A percentile compares a stretch with the other conserved stretches of the same genome.
Evolutionary conservation across 1,139 yeast genomes (phyloP).

Genomic region (Geotrichum restrictum): DNA sequence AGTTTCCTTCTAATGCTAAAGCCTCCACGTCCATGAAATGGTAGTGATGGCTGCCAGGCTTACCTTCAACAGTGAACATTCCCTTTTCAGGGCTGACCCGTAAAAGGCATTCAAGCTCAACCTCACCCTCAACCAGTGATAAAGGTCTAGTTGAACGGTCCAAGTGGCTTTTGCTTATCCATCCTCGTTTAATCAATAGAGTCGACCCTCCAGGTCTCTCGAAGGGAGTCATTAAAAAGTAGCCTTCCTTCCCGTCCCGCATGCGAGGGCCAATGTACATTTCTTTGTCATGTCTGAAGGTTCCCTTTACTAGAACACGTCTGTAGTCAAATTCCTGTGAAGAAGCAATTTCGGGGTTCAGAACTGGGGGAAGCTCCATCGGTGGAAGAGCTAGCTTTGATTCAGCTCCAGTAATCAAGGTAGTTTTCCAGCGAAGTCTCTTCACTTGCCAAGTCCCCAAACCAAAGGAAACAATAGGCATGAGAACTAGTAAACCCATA

Average conservation of each 20-base stretch:
- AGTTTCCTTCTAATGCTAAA: slow-evolving; percentile 66
- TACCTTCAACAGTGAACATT: slow-evolving; percentile 69
- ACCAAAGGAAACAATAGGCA: slow-evolving; percentile 83
- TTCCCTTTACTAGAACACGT: slow-evolving; percentile 67
- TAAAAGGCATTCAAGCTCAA: slow-evolving; percentile 68
- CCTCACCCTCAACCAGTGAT: slow-evolving; percentile 72
- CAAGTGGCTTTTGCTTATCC: slow-evolving; percentile 75
- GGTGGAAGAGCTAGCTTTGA: slow-evolving; percentile 73
- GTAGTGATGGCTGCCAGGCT: slow-evolving; percentile 44
- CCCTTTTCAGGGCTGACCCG: slow-evolving; percentile 70
- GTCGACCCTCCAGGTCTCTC: slow-evolving; percentile 45
- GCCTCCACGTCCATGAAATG: slow-evolving; percentile 73
- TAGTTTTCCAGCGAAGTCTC: slow-evolving; percentile 84
- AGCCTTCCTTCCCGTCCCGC: slow-evolving; percentile 72
- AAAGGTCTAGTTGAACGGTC: slow-evolving; percentile 61
- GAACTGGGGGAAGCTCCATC: slow-evolving; percentile 55
- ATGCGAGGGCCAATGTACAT: slow-evolving; percentile 89
- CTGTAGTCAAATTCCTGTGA: slow-evolving; percentile 76
- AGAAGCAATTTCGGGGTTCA: slow-evolving; percentile 42
- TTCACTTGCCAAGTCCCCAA: slow-evolving; percentile 93
- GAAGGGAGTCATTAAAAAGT: slow-evolving; percentile 76
- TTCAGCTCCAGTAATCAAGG: slow-evolving; percentile 76
- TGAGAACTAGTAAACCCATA: slow-evolving; percentile 49
- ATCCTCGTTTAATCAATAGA: slow-evolving; percentile 82
- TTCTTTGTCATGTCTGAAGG: slow-evolving; percentile 79